A percentile compares a stretch with the other conserved stretches of the same genome.
Evolutionary conservation across 768 basidiomycete species (phyloP).

Genomic region (Russula sp.): DNA sequence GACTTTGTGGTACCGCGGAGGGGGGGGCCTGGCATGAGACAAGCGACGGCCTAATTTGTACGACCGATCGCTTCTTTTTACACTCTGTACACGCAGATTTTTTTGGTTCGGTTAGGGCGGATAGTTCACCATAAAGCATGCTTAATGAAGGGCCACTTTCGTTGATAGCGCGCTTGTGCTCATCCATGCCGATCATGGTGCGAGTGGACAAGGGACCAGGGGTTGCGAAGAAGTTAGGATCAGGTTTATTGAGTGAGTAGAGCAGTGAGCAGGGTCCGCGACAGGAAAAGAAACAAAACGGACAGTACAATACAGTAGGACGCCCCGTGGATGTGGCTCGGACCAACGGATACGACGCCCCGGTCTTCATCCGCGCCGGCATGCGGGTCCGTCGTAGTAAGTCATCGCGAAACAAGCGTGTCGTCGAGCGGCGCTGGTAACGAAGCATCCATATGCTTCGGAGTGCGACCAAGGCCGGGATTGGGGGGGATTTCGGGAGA

Average conservation of each 20-base stretch:
- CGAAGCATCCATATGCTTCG: no score
- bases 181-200: constrained; percentile 8
- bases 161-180: constrained; percentile 7
- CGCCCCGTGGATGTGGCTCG: no score
- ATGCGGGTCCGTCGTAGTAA: no score
- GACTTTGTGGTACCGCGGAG: not conserved
- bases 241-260: not conserved
- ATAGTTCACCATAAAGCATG: no score
- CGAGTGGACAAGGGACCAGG: not conserved
- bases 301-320: no score
- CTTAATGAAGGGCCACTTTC: not conserved
- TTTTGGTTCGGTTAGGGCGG: no score
- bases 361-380: no score
- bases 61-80: not conserved
- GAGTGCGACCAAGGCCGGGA: not conserved
- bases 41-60: not conserved
- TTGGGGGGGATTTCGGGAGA: not conserved
- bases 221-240: not conserved
- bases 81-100: no score
- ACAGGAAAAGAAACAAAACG: no score
- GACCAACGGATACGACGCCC: no score
- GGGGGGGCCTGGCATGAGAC: not conserved
- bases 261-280: not conserved
- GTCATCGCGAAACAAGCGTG: no score
- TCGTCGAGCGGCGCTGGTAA: no score